phyloP scores from a whole-genome alignment of 176 grass and related monocot species.

The Hsuehochloa calcarea region DNA sequence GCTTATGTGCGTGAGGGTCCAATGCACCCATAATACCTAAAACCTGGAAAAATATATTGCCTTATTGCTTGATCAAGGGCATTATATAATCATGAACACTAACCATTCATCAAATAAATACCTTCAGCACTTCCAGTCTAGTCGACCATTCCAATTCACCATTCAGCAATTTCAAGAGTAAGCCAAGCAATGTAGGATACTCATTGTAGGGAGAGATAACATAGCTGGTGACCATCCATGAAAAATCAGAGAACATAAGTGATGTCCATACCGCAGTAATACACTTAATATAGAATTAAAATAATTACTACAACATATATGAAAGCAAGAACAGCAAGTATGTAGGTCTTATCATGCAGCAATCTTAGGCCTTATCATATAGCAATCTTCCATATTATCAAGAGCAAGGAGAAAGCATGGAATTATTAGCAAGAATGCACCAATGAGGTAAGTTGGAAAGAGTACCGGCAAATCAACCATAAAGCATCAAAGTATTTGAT shows the following conservation, averaged over 20 bases:
- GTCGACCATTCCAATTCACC: conserved; percentile 98
- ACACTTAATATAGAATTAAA: conserved; percentile 5
- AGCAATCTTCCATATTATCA: background rate
- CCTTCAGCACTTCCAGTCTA: conserved; percentile 95
- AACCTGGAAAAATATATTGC: conserved; percentile 55
- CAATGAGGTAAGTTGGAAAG: too few relatives aligned
- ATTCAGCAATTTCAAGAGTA: conserved; percentile 94
- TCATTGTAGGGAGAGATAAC: conserved; percentile 96
- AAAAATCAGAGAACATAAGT: conserved; percentile 35
- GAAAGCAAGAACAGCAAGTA: background rate
- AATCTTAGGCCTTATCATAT: too few relatives aligned
- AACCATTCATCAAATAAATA: conserved; percentile 37
- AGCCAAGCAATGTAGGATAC: conserved; percentile 88
- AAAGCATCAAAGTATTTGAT: too few relatives aligned
- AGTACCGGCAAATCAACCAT: too few relatives aligned
- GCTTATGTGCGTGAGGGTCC: conserved; percentile 91
- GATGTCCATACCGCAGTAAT: conserved; percentile 16
- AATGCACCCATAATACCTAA: conserved; percentile 99
- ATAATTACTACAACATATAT: conserved; percentile 2
- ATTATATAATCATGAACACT: background rate
- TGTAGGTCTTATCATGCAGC: background rate
- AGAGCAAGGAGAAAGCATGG: background rate
- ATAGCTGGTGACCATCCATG: conserved; percentile 56
- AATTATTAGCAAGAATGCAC: background rate
- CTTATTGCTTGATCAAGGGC: background rate